Conservation (phyloP, 1,139 yeast species). For the Saccharomyces hybrid region DNA sequence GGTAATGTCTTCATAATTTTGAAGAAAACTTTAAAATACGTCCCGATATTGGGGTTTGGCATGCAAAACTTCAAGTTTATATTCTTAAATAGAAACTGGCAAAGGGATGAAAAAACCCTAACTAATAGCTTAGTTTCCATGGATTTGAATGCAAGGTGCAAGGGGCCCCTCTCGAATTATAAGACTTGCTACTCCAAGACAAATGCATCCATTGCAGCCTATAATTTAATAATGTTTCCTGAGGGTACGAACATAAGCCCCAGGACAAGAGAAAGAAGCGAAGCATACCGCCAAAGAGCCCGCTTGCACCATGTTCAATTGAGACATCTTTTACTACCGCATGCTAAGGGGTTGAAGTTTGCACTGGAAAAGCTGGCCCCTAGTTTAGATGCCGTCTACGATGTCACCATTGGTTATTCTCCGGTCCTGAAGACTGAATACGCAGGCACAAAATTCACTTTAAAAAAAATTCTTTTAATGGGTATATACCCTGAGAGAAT, state of each 20-base stretch:
- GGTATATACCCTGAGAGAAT: constrained; percentile 67
- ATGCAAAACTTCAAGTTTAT: constrained; percentile 72
- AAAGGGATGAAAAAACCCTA: constrained; percentile 42
- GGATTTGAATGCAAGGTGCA: background rate
- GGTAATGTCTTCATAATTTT: constrained; percentile 65
- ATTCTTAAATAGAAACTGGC: constrained; percentile 74
- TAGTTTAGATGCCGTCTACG: constrained; percentile 62
- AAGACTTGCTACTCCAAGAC: background rate
- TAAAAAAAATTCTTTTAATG: constrained; percentile 50
- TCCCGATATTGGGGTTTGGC: constrained; percentile 79
- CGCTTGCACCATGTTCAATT: constrained; percentile 36
- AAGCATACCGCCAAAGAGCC: constrained; percentile 47
- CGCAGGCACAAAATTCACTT: constrained; percentile 70
- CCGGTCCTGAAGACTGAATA: constrained; percentile 53
- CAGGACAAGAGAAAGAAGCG: constrained; percentile 51
- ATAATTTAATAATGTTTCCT: constrained; percentile 60
- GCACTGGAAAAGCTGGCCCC: constrained; percentile 49
- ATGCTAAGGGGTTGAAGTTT: constrained; percentile 68
- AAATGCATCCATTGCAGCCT: background rate
- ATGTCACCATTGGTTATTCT: constrained; percentile 70
- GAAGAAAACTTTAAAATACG: constrained; percentile 61
- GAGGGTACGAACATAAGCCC: constrained; percentile 84
- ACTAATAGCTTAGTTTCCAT: background rate
- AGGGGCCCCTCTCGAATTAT: background rate
- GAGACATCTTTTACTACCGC: constrained; percentile 64